Base-by-base conservation (phyloP, 1,284 basidiomycete species). In the Hemileia vastatrix region DNA sequence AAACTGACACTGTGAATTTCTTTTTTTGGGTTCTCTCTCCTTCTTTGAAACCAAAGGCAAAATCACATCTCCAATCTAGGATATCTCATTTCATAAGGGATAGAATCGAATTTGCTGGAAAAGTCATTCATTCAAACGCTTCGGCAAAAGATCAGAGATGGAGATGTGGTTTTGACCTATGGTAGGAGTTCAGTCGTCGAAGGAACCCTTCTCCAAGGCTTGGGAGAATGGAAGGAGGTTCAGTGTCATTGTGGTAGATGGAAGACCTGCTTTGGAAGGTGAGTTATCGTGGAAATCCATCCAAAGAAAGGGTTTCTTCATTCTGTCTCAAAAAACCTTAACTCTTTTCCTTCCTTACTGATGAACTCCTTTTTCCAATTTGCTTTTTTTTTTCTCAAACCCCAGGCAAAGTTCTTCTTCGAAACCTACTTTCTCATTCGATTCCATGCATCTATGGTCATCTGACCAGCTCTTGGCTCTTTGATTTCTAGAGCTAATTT, bases 71-170 rank as follows among this genome's bases (percentile, higher is more conserved):
- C 6, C 86, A 88, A 69, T 81, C 83, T 54, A 87, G 88, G 67
- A 97, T 99, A 67, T 90, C 94, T 73, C 84, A 86, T 66, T 99
- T 96, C 76, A 88, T 97, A 67, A 84, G 87, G 31, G 95, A 98
- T 77, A 83, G 93, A 48, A 96, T 99, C 70, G 85, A 90, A 63
- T 82, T 90, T 53, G 95, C 95, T 4, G 93, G 88, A 76, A 84
- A 92, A 74, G 90, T 97, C 64, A 98, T 99, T 64, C 85, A 90
- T 71, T 84, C 88, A 66, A 83, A 87, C 56, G 90, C 92, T 0
- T 83, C 84, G 55, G n/a, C 87, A 85, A 72, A 98, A 97, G 80
- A 96, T 99, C 74, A 88, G 88, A 69, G 84, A 95, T 66, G 91
- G 89, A 6, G 90, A 95, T 77, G 86, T 90, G 18, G 85, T 99